A percentile compares a stretch with the other conserved stretches of the same genome.
Evolutionary conservation across 352 stramenopile genomes (phyloP).

Genomic region (Globisporangium yorkense): DNA sequence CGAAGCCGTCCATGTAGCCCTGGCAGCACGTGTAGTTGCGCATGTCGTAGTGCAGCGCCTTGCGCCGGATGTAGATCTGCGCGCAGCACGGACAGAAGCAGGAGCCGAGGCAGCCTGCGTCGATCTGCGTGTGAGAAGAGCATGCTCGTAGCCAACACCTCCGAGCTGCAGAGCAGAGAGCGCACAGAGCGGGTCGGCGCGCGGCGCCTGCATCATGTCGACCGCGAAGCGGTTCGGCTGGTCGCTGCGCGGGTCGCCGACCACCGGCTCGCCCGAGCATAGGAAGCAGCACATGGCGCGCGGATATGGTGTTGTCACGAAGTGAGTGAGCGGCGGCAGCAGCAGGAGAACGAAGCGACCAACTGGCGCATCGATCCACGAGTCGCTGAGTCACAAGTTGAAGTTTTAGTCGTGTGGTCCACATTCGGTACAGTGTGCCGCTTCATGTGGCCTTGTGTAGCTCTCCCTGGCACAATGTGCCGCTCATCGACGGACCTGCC

Average conservation of each 20-base stretch:
- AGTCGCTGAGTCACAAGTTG: no score
- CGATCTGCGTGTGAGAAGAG: background rate
- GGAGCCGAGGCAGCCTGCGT: slow-evolving; percentile 49
- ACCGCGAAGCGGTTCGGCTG: slow-evolving; percentile 81
- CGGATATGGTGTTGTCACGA: background rate
- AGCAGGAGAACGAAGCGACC: no score
- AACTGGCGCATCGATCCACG: no score
- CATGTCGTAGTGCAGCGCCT: slow-evolving; percentile 90
- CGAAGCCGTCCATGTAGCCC: slow-evolving; percentile 88
- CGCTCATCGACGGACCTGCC: slow-evolving; percentile 2
- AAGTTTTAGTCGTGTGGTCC: no score
- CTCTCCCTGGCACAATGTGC: slow-evolving; percentile 1
- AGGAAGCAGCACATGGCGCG: slow-evolving; percentile 50
- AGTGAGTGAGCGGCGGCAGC: no score
- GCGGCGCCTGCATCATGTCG: slow-evolving; percentile 83
- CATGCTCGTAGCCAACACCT: background rate
- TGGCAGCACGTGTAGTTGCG: slow-evolving; percentile 92
- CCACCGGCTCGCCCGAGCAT: slow-evolving; percentile 62
- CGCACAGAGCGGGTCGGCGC: slow-evolving; percentile 80
- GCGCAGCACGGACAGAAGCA: slow-evolving; percentile 87
- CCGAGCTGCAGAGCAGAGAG: slow-evolving; percentile 7
- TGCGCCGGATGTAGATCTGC: slow-evolving; percentile 88
- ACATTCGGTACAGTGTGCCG: no score
- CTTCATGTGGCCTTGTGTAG: background rate
- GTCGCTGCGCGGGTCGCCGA: slow-evolving; percentile 56